Base-by-base conservation (phyloP, 2,329 filamentous ascomycete species). In the Penicillium sp. region DNA sequence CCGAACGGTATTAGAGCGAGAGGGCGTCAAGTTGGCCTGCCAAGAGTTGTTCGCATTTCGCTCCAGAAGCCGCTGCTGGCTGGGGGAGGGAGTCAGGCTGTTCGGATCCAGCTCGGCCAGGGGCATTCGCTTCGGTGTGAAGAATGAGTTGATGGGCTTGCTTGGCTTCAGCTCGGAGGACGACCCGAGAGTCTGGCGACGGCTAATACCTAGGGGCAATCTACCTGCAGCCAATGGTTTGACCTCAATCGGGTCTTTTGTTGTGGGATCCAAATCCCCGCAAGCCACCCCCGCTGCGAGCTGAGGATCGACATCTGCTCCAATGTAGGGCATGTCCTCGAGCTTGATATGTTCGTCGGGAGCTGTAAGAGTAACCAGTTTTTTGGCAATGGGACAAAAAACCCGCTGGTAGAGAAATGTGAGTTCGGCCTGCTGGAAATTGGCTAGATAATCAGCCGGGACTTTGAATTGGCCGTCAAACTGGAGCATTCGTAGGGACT, bases 321-420 rank as follows among this genome's bases (percentile, higher is more conserved):
- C 93, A 47, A 98, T 86, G 54, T 84, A 96, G 1, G 83, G 76
- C 73, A 95, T 81, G 28, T 83, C 76, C 7, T 80, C 76, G 1
- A 81, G 69, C 15, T 80, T 76, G 14, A 87, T 61, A 3, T 77
- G 77, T 4, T 74, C 67, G 0, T 79, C 76, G 0, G 82, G 74
- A 10, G 79, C 71, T 1, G 80, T 92, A 41, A 95, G 72, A 43
- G 87, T 80, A 27, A 95, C 84, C 30, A 96, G 65, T 44, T 79
- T 69, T 41, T 81, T 73, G 28, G 75, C 73, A 25, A 73, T 69
- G 0, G 90, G 88, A 59, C 90, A 96, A 61, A 85, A 98, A 2
- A 96, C 90, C 66, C 92, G 85, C 67, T 95, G 92, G 56, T 96
- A 85, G 12, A 95, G 68, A 56, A 98, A 98, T 0, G 92, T 96